phyloP scores from a whole-genome alignment of 2,329 filamentous ascomycete species.

The Xylaria hypoxylon region DNA sequence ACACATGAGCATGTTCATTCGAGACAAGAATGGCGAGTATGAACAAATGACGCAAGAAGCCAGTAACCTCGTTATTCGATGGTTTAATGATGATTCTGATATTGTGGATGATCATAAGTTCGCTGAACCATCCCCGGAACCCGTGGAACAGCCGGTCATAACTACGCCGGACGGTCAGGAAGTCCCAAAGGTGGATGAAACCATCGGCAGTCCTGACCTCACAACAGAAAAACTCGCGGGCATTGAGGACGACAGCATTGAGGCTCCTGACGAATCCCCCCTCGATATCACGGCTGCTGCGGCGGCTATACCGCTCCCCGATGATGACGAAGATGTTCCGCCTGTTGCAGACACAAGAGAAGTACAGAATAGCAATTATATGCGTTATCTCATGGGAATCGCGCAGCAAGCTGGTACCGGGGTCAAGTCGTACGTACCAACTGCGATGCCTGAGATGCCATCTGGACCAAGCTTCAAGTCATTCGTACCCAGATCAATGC shows the following conservation, averaged over 20 bases:
- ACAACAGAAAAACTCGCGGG: background rate
- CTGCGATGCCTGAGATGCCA: constrained; percentile 56
- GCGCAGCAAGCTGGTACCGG: constrained; percentile 62
- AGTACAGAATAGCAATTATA: constrained; percentile 57
- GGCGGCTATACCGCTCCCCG: constrained; percentile 61
- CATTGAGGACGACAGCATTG: constrained; percentile 34
- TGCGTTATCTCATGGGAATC: constrained; percentile 62
- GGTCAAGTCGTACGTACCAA: constrained; percentile 60
- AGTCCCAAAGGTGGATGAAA: constrained; percentile 46
- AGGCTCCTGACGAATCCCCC: constrained; percentile 58
- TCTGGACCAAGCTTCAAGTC: constrained; percentile 52
- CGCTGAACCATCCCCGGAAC: constrained; percentile 55
- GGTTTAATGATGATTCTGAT: constrained; percentile 63
- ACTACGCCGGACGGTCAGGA: constrained; percentile 51
- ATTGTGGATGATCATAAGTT: constrained; percentile 63
- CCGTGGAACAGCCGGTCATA: constrained; percentile 51
- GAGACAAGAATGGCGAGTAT: constrained; percentile 71
- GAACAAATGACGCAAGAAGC: constrained; percentile 71
- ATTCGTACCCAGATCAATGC: constrained; percentile 48
- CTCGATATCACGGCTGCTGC: constrained; percentile 66
- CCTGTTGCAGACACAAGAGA: constrained; percentile 52
- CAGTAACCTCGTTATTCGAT: constrained; percentile 66
- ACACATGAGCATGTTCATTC: constrained; percentile 75
- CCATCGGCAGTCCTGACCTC: constrained; percentile 40
- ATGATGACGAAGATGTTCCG: constrained; percentile 53